These are phyloP conservation scores for Porogramme epimiltina DNA, from an alignment of 1,284 basidiomycete genomes.

Conservation along the genomic window DNA sequence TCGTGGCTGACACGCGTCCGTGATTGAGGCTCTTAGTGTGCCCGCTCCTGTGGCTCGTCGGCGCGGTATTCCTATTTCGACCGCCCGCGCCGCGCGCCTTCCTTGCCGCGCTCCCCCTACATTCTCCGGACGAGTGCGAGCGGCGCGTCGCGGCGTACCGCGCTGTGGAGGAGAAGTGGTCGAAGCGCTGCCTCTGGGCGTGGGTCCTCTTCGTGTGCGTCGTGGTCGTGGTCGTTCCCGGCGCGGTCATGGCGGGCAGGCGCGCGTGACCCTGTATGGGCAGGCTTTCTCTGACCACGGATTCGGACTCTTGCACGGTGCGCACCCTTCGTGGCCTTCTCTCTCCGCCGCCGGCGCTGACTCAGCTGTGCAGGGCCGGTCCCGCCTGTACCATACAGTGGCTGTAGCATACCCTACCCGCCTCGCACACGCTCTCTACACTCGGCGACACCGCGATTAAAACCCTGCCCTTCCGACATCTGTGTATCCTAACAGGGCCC, in stretches of 20 bases:
- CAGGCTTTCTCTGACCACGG: neutral
- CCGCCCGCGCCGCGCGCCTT: constrained; percentile 8
- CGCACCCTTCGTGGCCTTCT: too few relatives aligned
- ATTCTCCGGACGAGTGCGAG: constrained; percentile 10
- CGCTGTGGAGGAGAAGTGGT: constrained; percentile 15
- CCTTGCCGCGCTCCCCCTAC: constrained; percentile 7
- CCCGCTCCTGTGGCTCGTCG: constrained; percentile 16
- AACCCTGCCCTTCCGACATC: too few relatives aligned
- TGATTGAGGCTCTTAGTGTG: constrained; percentile 4
- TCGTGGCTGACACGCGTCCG: neutral
- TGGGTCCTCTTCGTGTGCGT: constrained; percentile 1
- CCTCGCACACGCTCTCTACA: too few relatives aligned
- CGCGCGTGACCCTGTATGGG: neutral
- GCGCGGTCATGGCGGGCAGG: constrained; percentile 9
- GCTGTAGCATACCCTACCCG: too few relatives aligned
- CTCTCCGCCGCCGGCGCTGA: too few relatives aligned
- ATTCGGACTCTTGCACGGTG: neutral
- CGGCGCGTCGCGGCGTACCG: constrained; percentile 10
- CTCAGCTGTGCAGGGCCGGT: too few relatives aligned
- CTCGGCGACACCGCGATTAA: too few relatives aligned
- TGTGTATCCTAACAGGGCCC: too few relatives aligned
- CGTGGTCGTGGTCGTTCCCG: constrained; percentile 1
- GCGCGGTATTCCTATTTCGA: constrained; percentile 6
- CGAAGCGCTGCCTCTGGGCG: constrained; percentile 12
- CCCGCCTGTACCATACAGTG: too few relatives aligned